Percentiles rank a stretch among this genome's conserved stretches.
Conservation (phyloP, 2,329 filamentous ascomycete genomes). For the Xylariales sp. region DNA sequence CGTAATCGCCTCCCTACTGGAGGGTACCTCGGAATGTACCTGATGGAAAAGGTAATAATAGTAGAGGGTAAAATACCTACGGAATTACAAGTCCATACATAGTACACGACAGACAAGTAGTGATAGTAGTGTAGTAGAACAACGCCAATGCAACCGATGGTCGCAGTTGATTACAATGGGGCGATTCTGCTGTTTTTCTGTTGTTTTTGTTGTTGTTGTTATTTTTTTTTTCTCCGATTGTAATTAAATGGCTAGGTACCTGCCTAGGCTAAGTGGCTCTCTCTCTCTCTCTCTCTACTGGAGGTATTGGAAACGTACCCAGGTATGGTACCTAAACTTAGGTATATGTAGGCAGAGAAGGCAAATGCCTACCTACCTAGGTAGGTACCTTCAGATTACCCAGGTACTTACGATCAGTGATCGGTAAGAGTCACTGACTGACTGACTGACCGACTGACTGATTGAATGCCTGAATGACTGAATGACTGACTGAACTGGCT, state of each 20-base stretch:
- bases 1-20: too few species aligned
- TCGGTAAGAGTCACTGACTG: neutral
- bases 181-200: constrained; percentile 8
- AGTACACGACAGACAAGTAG: neutral
- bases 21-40: neutral
- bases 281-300: too few species aligned
- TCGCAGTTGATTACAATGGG: constrained; percentile 23
- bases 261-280: neutral
- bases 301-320: too few species aligned
- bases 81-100: constrained; percentile 1
- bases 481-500: too few species aligned
- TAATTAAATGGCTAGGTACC: neutral
- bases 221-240: neutral
- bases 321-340: too few species aligned
- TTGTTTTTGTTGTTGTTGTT: neutral
- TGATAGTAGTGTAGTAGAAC: too few species aligned
- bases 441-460: too few species aligned
- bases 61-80: constrained; percentile 25
- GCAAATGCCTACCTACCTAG: too few species aligned
- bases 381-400: too few species aligned
- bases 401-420: neutral
- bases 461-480: too few species aligned
- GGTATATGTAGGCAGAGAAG: too few species aligned
- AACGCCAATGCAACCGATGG: constrained; percentile 12
- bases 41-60: neutral